Evolutionary conservation across 2,329 filamentous ascomycete species (phyloP).

Genomic region (Alternaria conjuncta): DNA sequence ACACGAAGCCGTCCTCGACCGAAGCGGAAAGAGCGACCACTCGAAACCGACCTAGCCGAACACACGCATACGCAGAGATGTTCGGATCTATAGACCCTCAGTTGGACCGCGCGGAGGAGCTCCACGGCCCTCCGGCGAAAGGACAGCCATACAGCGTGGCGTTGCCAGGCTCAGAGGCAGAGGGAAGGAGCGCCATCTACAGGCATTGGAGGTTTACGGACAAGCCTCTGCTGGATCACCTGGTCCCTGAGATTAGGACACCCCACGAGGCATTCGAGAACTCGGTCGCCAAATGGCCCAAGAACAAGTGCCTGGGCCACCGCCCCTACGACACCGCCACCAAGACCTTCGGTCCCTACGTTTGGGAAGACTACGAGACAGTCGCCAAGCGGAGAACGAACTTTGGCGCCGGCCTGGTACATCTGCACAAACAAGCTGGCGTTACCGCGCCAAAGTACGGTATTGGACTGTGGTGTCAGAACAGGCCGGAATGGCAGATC

Average conservation of each 20-base stretch:
- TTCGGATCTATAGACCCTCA: constrained; percentile 38
- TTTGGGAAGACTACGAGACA: constrained; percentile 83
- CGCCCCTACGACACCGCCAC: constrained; percentile 78
- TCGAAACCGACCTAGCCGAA: not conserved
- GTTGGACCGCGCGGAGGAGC: constrained; percentile 51
- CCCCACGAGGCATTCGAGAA: constrained; percentile 82
- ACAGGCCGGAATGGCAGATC: constrained; percentile 88
- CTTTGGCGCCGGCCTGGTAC: constrained; percentile 83
- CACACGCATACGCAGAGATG: constrained; percentile 28
- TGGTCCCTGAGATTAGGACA: constrained; percentile 71
- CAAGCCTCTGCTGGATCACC: constrained; percentile 57
- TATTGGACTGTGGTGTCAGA: constrained; percentile 85
- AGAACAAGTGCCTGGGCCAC: constrained; percentile 76
- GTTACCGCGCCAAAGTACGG: constrained; percentile 70
- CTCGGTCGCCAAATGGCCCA: constrained; percentile 65
- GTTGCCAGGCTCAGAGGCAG: constrained; percentile 74
- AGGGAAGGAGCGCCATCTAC: constrained; percentile 78
- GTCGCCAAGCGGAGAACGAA: constrained; percentile 81
- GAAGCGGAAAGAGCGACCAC: not conserved
- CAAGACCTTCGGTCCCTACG: constrained; percentile 76
- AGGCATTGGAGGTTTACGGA: constrained; percentile 81
- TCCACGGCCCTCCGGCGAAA: constrained; percentile 69
- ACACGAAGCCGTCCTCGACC: not conserved
- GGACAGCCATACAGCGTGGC: constrained; percentile 80
- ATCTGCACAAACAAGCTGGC: constrained; percentile 77